Percentiles rank a stretch among this genome's conserved stretches.
Evolutionary conservation across 1,284 basidiomycete species (phyloP).

Genomic region (Apiotrichum veenhuisii): DNA sequence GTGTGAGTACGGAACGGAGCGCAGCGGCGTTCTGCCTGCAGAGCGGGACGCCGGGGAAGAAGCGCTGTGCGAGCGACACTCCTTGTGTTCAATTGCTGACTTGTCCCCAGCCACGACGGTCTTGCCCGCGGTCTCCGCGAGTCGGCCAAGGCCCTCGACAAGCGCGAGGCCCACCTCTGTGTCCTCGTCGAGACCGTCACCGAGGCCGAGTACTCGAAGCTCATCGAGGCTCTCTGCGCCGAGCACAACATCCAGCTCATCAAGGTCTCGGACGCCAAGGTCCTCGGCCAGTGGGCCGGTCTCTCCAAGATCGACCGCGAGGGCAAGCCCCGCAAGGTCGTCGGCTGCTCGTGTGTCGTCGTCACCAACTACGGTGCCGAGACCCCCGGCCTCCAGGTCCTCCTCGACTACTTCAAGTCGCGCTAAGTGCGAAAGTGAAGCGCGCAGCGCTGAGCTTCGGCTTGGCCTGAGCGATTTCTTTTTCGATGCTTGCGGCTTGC

Average conservation of each 20-base stretch:
- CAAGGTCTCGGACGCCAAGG: constrained; percentile 95
- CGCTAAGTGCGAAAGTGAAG: constrained; percentile 33
- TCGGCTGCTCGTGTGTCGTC: constrained; percentile 94
- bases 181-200: constrained; percentile 99
- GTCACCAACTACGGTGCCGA: constrained; percentile 98
- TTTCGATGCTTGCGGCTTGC: not conserved
- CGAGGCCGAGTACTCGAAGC: constrained; percentile 99
- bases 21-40: not conserved
- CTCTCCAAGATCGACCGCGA: constrained; percentile 99
- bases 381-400: constrained; percentile 92
- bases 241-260: constrained; percentile 99
- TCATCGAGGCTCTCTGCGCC: constrained; percentile 97
- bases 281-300: constrained; percentile 96
- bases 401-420: constrained; percentile 66
- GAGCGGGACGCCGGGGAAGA: not conserved
- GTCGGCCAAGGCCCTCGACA: constrained; percentile 96
- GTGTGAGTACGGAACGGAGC: not conserved
- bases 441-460: too few species aligned
- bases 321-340: constrained; percentile 96
- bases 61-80: too few species aligned
- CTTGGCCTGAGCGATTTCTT: not conserved
- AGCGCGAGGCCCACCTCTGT: constrained; percentile 97
- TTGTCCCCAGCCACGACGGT: constrained; percentile 67
- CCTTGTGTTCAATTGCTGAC: too few species aligned
- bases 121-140: constrained; percentile 97